Evolutionary conservation across 108 stramenopile species (phyloP).

Genomic region (Cyclotella sp.): DNA sequence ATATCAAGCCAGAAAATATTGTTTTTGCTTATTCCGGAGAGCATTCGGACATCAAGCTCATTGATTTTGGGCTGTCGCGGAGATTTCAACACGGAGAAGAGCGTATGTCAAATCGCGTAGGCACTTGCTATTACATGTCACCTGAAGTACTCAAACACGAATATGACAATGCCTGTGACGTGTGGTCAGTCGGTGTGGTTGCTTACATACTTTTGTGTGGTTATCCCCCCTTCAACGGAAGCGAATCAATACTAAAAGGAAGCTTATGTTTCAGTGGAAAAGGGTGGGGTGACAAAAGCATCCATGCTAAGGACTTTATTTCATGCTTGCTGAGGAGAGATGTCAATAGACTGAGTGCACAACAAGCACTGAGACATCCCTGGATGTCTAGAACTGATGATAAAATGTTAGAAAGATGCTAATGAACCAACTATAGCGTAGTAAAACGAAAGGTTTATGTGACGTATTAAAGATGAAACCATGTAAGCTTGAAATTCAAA

Average conservation of each 20-base stretch:
- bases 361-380: constrained; percentile 59
- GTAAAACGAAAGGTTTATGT: background rate
- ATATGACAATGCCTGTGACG: constrained; percentile 57
- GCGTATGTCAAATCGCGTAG: constrained; percentile 44
- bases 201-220: constrained; percentile 76
- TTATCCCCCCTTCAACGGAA: constrained; percentile 62
- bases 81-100: constrained; percentile 4
- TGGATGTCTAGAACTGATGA: constrained; percentile 27
- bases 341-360: constrained; percentile 45
- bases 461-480: too few relatives aligned
- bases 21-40: constrained; percentile 50
- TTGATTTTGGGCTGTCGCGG: constrained; percentile 77
- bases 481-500: constrained; percentile 26
- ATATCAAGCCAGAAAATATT: constrained; percentile 78
- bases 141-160: constrained; percentile 62
- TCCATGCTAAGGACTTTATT: constrained; percentile 57
- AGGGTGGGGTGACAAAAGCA: constrained; percentile 18
- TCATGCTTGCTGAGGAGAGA: constrained; percentile 48
- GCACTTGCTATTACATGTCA: constrained; percentile 68
- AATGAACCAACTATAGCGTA: background rate
- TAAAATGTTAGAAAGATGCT: background rate
- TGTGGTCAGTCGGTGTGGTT: constrained; percentile 82
- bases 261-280: constrained; percentile 8
- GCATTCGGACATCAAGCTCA: constrained; percentile 61
- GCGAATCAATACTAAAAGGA: constrained; percentile 10